Evolutionary conservation across 2,329 filamentous ascomycete species (phyloP).

Genomic region (Penicillium verrucosum): DNA sequence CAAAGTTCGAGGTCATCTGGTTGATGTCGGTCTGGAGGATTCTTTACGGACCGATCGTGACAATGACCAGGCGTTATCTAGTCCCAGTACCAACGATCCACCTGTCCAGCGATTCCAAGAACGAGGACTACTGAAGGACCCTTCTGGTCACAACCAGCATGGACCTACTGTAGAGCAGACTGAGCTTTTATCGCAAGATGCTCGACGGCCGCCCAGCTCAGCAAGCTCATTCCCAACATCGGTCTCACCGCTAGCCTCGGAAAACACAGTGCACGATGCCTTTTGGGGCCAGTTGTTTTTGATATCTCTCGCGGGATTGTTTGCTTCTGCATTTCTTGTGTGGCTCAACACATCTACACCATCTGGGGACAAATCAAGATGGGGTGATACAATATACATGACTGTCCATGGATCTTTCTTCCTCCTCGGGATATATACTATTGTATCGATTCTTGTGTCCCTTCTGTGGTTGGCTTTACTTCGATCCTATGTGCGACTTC

Average conservation of each 20-base stretch:
- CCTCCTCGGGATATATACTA: conserved; percentile 83
- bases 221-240: conserved; percentile 55
- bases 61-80: conserved; percentile 41
- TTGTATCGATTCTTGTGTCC: conserved; percentile 85
- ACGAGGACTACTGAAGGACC: conserved; percentile 37
- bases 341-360: conserved; percentile 82
- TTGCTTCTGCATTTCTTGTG: conserved; percentile 84
- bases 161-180: conserved; percentile 53
- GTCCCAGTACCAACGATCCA: conserved; percentile 45
- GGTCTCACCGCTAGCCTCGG: conserved; percentile 58
- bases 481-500: conserved; percentile 78
- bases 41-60: conserved; percentile 49
- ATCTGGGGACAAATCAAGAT: conserved; percentile 59
- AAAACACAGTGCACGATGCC: conserved; percentile 76
- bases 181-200: conserved; percentile 47
- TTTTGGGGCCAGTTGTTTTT: conserved; percentile 92
- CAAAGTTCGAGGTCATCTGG: conserved; percentile 66
- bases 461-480: conserved; percentile 86
- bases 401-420: conserved; percentile 83
- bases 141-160: conserved; percentile 38
- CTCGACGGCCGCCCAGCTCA: conserved; percentile 48
- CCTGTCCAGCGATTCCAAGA: conserved; percentile 57
- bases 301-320: conserved; percentile 76
- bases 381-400: conserved; percentile 93
- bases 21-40: conserved; percentile 79